phyloP scores from a whole-genome alignment of 1,284 basidiomycete genomes.

The Boletus sp. region DNA sequence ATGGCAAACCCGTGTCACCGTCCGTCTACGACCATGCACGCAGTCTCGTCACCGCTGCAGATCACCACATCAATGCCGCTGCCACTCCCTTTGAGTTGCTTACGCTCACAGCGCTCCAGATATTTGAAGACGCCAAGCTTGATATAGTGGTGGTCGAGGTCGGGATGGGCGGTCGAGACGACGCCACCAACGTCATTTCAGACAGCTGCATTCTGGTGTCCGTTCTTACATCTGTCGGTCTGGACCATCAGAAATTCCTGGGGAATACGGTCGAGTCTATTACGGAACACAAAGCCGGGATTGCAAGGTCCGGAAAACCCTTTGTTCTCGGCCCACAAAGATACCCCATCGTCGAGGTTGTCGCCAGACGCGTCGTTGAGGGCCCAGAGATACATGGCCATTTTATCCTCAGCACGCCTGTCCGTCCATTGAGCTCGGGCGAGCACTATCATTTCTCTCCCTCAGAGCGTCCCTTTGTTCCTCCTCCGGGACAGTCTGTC shows the following conservation, averaged over 20 bases:
- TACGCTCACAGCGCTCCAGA: slow-evolving; percentile 69
- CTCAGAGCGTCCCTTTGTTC: slow-evolving; percentile 31
- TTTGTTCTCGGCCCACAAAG: slow-evolving; percentile 75
- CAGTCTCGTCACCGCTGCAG: slow-evolving; percentile 48
- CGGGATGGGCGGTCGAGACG: slow-evolving; percentile 89
- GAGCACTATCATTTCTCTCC: slow-evolving; percentile 36
- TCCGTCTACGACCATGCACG: slow-evolving; percentile 51
- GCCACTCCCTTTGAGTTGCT: slow-evolving; percentile 85
- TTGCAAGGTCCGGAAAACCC: slow-evolving; percentile 65
- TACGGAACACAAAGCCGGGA: slow-evolving; percentile 80
- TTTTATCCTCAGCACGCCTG: slow-evolving; percentile 36
- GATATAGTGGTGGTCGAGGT: slow-evolving; percentile 91
- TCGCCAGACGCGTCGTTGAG: slow-evolving; percentile 40
- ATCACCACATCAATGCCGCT: slow-evolving; percentile 43
- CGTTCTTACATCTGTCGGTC: slow-evolving; percentile 80
- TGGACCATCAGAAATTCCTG: slow-evolving; percentile 91
- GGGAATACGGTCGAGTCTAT: slow-evolving; percentile 77
- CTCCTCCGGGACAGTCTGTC: slow-evolving; percentile 45
- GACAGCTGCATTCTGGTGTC: slow-evolving; percentile 71
- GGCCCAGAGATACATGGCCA: slow-evolving; percentile 36
- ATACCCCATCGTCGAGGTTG: slow-evolving; percentile 47
- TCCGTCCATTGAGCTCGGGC: slow-evolving; percentile 22
- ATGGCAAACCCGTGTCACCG: slow-evolving; percentile 52
- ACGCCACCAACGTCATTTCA: slow-evolving; percentile 90
- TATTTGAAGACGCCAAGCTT: slow-evolving; percentile 65